Conservation (phyloP, 1,284 basidiomycete genomes). For the Termitomyces sp. region DNA sequence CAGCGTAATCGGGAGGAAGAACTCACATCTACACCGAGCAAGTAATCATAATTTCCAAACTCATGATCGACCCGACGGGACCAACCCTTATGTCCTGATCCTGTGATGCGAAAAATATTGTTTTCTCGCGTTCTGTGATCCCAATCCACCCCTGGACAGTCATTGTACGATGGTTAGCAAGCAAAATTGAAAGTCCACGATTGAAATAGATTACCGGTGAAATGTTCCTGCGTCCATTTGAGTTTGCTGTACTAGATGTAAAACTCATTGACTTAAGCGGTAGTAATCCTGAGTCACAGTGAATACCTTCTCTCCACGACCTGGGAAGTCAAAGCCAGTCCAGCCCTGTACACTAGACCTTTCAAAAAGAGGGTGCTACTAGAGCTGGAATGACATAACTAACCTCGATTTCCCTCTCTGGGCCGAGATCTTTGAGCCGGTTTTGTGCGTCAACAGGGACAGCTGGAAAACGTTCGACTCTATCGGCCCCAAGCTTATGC, state of each 20-base stretch:
- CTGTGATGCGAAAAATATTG: conserved; percentile 59
- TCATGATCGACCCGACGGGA: conserved; percentile 65
- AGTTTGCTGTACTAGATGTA: conserved; percentile 58
- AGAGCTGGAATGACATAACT: conserved; percentile 5
- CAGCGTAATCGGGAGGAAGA: background rate
- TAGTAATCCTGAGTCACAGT: background rate
- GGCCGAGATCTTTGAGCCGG: conserved; percentile 54
- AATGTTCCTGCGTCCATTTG: conserved; percentile 68
- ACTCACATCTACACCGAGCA: conserved; percentile 67
- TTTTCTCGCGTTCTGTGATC: conserved; percentile 66
- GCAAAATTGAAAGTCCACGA: background rate
- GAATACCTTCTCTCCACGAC: conserved; percentile 66
- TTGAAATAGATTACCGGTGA: conserved; percentile 52
- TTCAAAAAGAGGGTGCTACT: background rate
- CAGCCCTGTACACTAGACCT: conserved; percentile 51
- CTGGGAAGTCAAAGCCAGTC: conserved; percentile 83
- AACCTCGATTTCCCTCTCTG: conserved; percentile 69
- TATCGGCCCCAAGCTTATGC: conserved; percentile 85
- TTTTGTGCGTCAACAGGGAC: conserved; percentile 70
- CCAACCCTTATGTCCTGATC: conserved; percentile 60
- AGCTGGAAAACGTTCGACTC: conserved; percentile 70
- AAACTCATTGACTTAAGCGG: background rate
- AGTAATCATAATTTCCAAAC: conserved; percentile 76
- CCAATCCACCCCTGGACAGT: conserved; percentile 72
- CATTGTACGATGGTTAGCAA: background rate